phyloP scores from a whole-genome alignment of 331 rosid species.

The Pyrus hybrid region DNA sequence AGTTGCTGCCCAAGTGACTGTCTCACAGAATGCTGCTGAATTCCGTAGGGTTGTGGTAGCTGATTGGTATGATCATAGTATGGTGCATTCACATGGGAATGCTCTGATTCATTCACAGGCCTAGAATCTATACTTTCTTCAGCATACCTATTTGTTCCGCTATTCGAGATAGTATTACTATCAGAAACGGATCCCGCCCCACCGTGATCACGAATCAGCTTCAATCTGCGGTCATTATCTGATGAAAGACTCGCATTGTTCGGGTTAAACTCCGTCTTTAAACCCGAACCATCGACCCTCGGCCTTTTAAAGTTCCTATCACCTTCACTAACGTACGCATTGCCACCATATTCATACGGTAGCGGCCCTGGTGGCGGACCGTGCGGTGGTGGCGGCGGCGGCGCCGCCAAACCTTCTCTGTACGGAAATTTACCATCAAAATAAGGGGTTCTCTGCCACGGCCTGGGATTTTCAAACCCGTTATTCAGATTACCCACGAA shows the following conservation, averaged over 20 bases:
- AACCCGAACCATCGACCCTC: conserved; percentile 39
- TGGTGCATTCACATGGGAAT: conserved; percentile 15
- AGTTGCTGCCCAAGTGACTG: background rate
- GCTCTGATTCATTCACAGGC: conserved; percentile 12
- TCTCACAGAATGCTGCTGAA: conserved; percentile 10
- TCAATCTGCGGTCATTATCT: conserved; percentile 64
- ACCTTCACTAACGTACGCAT: conserved; percentile 28
- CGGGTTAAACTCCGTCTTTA: conserved; percentile 11
- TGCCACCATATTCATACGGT: conserved; percentile 14
- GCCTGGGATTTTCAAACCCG: conserved; percentile 21
- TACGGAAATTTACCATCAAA: conserved; percentile 17
- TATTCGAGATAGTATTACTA: background rate
- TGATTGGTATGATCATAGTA: conserved; percentile 17
- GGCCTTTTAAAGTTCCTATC: conserved; percentile 58
- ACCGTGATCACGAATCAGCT: conserved; percentile 89
- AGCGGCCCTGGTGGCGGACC: background rate
- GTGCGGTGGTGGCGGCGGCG: background rate
- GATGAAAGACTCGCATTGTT: conserved; percentile 11
- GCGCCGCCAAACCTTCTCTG: conserved; percentile 12
- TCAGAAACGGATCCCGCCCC: background rate
- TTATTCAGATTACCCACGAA: conserved; percentile 5
- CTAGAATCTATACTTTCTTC: background rate
- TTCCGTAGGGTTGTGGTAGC: conserved; percentile 20
- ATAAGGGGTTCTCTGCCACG: conserved; percentile 25
- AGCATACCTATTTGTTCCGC: background rate